Evolutionary conservation across 2,329 filamentous ascomycete genomes (phyloP).

Genomic region (Monilinia polystroma): DNA sequence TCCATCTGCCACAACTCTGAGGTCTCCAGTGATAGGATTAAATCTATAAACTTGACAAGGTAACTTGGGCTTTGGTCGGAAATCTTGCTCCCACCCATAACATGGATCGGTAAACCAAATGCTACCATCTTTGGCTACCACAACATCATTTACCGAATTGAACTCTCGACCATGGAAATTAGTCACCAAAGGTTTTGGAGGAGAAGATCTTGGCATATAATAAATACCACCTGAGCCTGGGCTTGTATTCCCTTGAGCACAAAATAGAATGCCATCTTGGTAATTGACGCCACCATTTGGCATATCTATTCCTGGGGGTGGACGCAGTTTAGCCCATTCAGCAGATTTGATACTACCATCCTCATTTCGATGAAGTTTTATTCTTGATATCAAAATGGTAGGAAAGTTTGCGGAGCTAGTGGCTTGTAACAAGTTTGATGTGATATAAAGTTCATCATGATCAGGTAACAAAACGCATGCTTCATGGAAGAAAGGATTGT

Average conservation of each 20-base stretch:
- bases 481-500: constrained; percentile 49
- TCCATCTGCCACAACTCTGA: constrained; percentile 57
- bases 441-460: constrained; percentile 47
- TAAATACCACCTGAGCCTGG: constrained; percentile 27
- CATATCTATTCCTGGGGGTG: constrained; percentile 44
- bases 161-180: constrained; percentile 59
- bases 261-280: constrained; percentile 33
- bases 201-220: constrained; percentile 28
- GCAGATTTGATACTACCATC: constrained; percentile 38
- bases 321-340: constrained; percentile 39
- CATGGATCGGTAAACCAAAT: constrained; percentile 65
- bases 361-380: constrained; percentile 40
- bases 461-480: constrained; percentile 46
- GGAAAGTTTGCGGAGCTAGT: constrained; percentile 44
- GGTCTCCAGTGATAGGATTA: constrained; percentile 49
- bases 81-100: constrained; percentile 59
- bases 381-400: constrained; percentile 48
- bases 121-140: constrained; percentile 53
- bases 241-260: constrained; percentile 29
- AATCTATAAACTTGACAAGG: constrained; percentile 60
- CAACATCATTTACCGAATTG: constrained; percentile 59
- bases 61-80: constrained; percentile 53
- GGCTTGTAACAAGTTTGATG: constrained; percentile 46
- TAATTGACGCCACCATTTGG: constrained; percentile 33
- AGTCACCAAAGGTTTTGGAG: constrained; percentile 47